phyloP scores from a whole-genome alignment of 257 asterid species.

The Fraxinus anomala region DNA sequence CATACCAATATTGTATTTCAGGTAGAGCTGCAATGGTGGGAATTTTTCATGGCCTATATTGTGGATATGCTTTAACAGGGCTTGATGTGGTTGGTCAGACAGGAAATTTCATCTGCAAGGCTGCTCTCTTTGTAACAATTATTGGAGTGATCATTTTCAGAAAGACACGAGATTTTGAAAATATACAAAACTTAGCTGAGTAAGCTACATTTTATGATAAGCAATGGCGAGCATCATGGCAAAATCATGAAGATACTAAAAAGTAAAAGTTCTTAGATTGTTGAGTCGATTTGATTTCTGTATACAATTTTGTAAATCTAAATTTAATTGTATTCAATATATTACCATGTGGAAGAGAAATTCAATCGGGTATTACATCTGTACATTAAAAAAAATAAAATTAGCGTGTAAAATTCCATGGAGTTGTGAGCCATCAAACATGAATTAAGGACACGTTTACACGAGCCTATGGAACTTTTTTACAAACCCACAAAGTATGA shows the following conservation, averaged over 20 bases:
- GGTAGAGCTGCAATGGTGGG: constrained; percentile 83
- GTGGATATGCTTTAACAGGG: constrained; percentile 63
- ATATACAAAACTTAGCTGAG: constrained; percentile 46
- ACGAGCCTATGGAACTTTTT: too few relatives aligned
- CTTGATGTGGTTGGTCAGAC: constrained; percentile 62
- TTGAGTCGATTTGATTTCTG: neutral
- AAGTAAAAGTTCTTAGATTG: neutral
- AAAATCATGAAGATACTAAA: constrained; percentile 23
- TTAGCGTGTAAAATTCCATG: neutral
- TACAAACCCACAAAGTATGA: too few relatives aligned
- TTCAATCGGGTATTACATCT: neutral
- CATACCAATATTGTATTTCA: constrained; percentile 8
- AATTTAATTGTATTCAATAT: too few relatives aligned
- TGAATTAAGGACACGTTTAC: neutral
- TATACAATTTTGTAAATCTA: neutral
- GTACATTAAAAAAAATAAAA: neutral
- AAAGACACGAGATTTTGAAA: constrained; percentile 43
- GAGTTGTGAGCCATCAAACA: too few relatives aligned
- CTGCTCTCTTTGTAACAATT: constrained; percentile 46
- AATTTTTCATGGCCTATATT: constrained; percentile 54
- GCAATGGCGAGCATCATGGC: constrained; percentile 74
- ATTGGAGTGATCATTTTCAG: constrained; percentile 50
- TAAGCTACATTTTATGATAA: constrained; percentile 69
- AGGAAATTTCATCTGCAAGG: constrained; percentile 64
- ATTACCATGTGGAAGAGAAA: neutral